Percentiles rank a stretch among this genome's conserved stretches.
These are phyloP conservation scores for Capsaspora owczarzaki DNA, from an alignment of 78 protist genomes.

Conservation along the genomic window DNA sequence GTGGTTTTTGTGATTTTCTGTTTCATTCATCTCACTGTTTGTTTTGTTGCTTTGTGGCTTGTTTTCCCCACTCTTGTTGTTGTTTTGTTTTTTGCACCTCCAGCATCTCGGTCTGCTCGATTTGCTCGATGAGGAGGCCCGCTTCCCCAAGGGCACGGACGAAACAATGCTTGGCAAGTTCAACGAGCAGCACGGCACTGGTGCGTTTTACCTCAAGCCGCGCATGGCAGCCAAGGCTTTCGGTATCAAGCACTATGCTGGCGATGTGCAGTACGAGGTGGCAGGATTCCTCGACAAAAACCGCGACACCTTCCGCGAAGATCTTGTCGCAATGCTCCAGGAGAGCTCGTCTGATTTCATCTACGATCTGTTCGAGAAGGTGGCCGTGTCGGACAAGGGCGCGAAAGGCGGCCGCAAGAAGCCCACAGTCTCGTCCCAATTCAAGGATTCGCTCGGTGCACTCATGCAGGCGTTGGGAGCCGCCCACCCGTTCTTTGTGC, in stretches of 20 bases:
- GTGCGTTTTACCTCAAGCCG: not conserved
- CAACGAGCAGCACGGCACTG: not conserved
- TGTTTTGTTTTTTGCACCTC: too few species aligned
- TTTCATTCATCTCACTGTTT: too few species aligned
- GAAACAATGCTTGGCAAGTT: not conserved
- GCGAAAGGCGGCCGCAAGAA: too few species aligned
- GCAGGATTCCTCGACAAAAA: conserved; percentile 34
- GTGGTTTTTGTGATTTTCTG: too few species aligned
- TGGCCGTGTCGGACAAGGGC: not conserved
- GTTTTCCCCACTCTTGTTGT: too few species aligned
- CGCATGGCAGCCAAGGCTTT: conserved; percentile 12
- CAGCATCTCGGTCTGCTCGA: conserved; percentile 2
- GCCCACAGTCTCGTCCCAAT: not conserved
- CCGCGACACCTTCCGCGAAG: not conserved
- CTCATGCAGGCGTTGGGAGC: not conserved
- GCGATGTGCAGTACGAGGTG: conserved; percentile 61
- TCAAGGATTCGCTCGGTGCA: not conserved
- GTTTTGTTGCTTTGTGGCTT: too few species aligned
- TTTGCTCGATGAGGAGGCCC: conserved; percentile 20
- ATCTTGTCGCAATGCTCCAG: not conserved
- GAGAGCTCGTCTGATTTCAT: not conserved
- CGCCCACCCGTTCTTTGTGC: not conserved
- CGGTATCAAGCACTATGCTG: conserved; percentile 64
- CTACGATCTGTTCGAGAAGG: not conserved
- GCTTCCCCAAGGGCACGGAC: conserved; percentile 23